Base-by-base conservation (phyloP, 805 yeast genomes). In the Suhomyces sp. region DNA sequence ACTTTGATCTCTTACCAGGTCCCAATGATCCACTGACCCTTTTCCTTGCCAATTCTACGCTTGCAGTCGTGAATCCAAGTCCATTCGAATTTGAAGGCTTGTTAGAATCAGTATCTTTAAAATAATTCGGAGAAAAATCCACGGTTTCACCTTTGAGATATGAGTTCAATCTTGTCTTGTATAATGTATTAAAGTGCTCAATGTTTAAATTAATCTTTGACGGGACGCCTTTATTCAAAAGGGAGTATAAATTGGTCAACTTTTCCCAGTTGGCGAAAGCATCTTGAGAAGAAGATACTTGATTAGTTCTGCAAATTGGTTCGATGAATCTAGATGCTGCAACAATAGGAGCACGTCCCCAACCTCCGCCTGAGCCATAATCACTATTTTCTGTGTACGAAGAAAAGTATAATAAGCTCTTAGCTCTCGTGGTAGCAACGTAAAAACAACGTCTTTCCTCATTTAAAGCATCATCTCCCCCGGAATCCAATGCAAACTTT, bases 391-490 rank as follows among this genome's bases (percentile, higher is more conserved):
- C 52, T 8, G 42, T 40, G 28, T 53, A 55, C 2, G 68, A 58
- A 4, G 72, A 63, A 4, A 81, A 46, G 45, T 73, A 76, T 8
- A 82, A 53, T 16, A 79, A 49, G 3, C 58, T 58, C 54, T 83
- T 82, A 0, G 96, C 95, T 44, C 98, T 70, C 0, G 96, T 91
- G 28, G 81, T 66, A 0, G 96, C 95, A 9, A 93, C 98, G 56
- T 87, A 93, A 40, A 88, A 72, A 46, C 91, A 76, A 32, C 98
- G 58, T 36, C 95, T 61, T 50, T 88, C 97, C 58, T 91, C 98
- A 44, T 83, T 74, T 2, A 77, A 36, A 1, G 56, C 43, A 23
- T 39, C 56, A 23, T 31, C 46, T 17, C 53, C 58, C 0, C 50
- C 57, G 5, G 42, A 44, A 21, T 53, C 50, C n/a, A 60, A 44